Evolutionary conservation across 2,329 filamentous ascomycete genomes (phyloP).

Genomic region (Ascochyta pisi): DNA sequence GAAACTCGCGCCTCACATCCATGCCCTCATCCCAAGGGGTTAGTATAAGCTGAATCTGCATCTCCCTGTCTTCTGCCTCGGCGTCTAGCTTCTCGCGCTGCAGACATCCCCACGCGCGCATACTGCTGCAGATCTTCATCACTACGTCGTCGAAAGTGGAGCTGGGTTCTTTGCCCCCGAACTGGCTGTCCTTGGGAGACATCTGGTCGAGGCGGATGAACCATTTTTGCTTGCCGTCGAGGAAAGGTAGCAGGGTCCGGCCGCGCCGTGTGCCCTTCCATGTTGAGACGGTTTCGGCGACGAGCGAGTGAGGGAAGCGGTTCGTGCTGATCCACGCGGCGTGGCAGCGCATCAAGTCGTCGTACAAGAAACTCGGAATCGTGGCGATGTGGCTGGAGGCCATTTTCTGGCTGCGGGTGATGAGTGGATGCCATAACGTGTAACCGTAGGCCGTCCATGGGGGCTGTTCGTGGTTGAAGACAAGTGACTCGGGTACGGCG

Average conservation of each 20-base stretch:
- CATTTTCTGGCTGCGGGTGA: slow-evolving; percentile 47
- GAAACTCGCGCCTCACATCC: background rate
- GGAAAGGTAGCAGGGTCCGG: background rate
- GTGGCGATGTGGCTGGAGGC: background rate
- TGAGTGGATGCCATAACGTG: slow-evolving; percentile 52
- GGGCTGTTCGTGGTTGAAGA: slow-evolving; percentile 22
- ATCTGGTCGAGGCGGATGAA: slow-evolving; percentile 2
- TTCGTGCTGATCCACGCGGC: slow-evolving; percentile 1
- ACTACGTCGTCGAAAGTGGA: background rate
- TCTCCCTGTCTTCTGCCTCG: background rate
- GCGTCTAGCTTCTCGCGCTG: background rate
- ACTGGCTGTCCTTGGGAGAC: background rate
- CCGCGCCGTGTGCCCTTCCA: background rate
- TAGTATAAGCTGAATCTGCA: background rate
- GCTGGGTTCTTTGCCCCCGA: background rate
- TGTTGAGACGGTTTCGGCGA: slow-evolving; percentile 27
- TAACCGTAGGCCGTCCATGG: slow-evolving; percentile 49
- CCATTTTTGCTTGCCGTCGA: background rate
- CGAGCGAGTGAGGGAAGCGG: slow-evolving; percentile 23
- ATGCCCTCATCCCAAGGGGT: background rate
- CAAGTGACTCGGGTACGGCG: slow-evolving; percentile 3
- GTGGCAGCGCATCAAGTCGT: slow-evolving; percentile 2
- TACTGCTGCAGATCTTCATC: background rate
- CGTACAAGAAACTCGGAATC: background rate
- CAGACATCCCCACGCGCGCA: background rate